phyloP scores from a whole-genome alignment of 2,329 filamentous ascomycete species.

The Exophiala oligosperma region DNA sequence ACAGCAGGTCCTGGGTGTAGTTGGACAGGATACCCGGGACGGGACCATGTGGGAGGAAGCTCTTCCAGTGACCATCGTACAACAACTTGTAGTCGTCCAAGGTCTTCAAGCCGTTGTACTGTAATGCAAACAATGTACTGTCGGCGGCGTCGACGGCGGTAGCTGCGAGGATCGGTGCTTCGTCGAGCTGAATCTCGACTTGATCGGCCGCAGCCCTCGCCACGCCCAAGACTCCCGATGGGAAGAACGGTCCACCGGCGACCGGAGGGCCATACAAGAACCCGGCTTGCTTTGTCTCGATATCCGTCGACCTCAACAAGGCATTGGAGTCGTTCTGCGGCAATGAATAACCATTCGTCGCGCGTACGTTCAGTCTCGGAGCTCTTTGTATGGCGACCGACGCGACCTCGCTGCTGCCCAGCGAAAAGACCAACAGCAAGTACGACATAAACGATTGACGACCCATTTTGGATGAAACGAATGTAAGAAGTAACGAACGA shows the following conservation, averaged over 20 bases:
- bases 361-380: constrained; percentile 4
- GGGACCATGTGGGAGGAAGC: constrained; percentile 4
- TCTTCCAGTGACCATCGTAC: constrained; percentile 13
- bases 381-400: constrained; percentile 9
- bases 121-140: background rate
- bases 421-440: constrained; percentile 5
- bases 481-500: no score
- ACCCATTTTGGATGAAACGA: constrained; percentile 8
- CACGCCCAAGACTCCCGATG: constrained; percentile 6
- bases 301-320: constrained; percentile 5
- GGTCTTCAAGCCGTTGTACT: constrained; percentile 14
- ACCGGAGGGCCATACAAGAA: constrained; percentile 12
- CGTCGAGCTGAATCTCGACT: constrained; percentile 13
- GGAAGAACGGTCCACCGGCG: constrained; percentile 10
- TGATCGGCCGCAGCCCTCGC: constrained; percentile 9
- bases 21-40: constrained; percentile 11
- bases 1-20: constrained; percentile 13
- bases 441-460: constrained; percentile 1
- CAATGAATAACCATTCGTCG: constrained; percentile 6
- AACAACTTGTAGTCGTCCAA: constrained; percentile 12
- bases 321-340: constrained; percentile 4
- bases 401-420: background rate
- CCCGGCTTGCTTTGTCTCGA: constrained; percentile 7
- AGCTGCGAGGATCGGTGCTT: constrained; percentile 7
- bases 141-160: constrained; percentile 1